Base-by-base conservation (phyloP, 2,329 filamentous ascomycete species). In the Colletotrichum shisoi region DNA sequence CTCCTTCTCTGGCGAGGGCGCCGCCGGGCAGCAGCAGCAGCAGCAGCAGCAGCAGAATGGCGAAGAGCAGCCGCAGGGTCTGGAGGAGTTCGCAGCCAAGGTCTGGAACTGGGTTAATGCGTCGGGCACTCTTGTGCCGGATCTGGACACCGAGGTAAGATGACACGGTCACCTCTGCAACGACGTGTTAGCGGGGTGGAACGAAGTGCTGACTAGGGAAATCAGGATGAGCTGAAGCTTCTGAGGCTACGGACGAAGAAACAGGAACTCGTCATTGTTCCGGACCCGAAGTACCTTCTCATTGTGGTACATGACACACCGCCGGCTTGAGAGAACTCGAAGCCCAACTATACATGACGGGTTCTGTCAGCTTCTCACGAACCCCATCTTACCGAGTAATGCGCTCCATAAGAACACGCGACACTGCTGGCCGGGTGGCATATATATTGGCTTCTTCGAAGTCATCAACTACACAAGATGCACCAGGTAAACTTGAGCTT, bases 231-330 rank as follows among this genome's bases (percentile, higher is more conserved):
- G 75, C 79, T 94, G 70, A 93, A 89, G 78, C 81, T 95, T 54
- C 78, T 95, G 58, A 84, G 91, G 70, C 76, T 96, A 70, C 85
- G 92, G 71, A 94, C 91, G n/a, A 93, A 89, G 81, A 93, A 91
- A 77, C 91, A 93, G 72, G 92, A 96, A 77, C 80, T 95, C 69
- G 90, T 95, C 67, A 92, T 95, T 73, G 90, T 94, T 21, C 91
- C 91, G 76, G 92, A 94, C 76, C 74, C 85, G 46, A 93, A 92
- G 74, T 96, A 91, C 77, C 82, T 95, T 53, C 83, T 94, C 44
- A 87, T 94, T 62, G 89, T 93, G 44, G 86, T 94, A 63, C 91
- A 94, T 78, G 91, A 94, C 75, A 93, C 91, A n/a, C 89, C 91
- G 45, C 85, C 87, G 9, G 88, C 87, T 73, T 91, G 78, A 79